Evolutionary conservation across 2,329 filamentous ascomycete species (phyloP).

Genomic region (Blastomyces emzantsi): DNA sequence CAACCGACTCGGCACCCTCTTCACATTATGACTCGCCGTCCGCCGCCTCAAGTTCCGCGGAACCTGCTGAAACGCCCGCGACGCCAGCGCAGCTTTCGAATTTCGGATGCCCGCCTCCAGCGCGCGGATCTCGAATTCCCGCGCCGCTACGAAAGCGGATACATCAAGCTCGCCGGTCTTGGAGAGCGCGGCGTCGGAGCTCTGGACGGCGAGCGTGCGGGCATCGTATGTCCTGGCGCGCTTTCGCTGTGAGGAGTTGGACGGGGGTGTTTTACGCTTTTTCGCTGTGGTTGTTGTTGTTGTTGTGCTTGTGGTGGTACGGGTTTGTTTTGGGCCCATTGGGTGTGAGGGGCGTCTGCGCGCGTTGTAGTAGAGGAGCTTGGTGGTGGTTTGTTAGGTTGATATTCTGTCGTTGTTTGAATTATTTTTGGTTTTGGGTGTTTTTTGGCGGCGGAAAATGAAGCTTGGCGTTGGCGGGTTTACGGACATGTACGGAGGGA

Average conservation of each 20-base stretch:
- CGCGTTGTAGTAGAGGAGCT: neutral
- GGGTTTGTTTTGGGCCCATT: constrained; percentile 23
- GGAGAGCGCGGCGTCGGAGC: constrained; percentile 41
- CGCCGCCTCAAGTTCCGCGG: constrained; percentile 74
- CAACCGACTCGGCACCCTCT: constrained; percentile 72
- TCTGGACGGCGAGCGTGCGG: constrained; percentile 37
- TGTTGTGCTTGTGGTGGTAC: constrained; percentile 8
- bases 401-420: neutral
- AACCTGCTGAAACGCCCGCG: constrained; percentile 82
- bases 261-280: constrained; percentile 26
- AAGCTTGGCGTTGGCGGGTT: neutral
- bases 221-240: constrained; percentile 38
- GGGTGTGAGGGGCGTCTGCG: constrained; percentile 12
- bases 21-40: constrained; percentile 92
- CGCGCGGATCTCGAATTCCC: constrained; percentile 81
- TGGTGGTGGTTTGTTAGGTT: neutral
- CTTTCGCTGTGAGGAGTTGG: constrained; percentile 27
- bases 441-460: neutral
- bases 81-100: constrained; percentile 55
- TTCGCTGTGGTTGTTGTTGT: constrained; percentile 11
- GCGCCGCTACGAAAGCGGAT: constrained; percentile 70
- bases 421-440: neutral
- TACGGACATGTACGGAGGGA: no score
- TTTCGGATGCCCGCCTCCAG: constrained; percentile 72
- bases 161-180: constrained; percentile 72